Evolutionary conservation across 148 eudicot genomes (phyloP), one percentile per base, ranked within the genome.

Genomic region (Nepenthes mirabilis): DNA sequence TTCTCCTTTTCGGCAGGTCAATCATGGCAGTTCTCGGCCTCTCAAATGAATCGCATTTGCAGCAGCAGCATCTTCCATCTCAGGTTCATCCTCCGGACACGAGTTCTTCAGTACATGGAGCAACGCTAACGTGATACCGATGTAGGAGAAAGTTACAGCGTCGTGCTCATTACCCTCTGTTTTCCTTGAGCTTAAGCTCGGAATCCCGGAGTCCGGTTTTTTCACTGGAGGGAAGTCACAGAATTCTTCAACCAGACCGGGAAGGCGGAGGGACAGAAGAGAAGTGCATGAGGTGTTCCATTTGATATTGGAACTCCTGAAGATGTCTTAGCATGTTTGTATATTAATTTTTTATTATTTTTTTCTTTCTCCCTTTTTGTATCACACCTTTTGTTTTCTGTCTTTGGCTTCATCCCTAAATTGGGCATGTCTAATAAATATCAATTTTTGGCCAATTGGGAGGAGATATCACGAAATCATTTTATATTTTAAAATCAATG

Each of bases 11-110:
- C 64, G 48, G 47, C 87, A 89, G 96, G 63, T 69, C 90, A 34
- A 76, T 79, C n/a, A 74, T 89, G 32, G 66, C 58, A 34, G 67
- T 78, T 66, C 87, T 89, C 23, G 96, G 94, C 53, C 75, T 89
- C 67, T 69, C 67, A 55, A 76, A 66, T 58, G 91, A 88, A 70
- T 43, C 80, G 2, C 73, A 67, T 55, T 7, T 49, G 62, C 73
- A 74, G 58, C 84, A 80, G 62, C 59, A 72, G 12, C 75, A 58
- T 34, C 67, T 32, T 34, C 10, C 64, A 45, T 12, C 77, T 43
- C 59, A 85, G 33, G 40, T 79, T 67, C 77, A 71, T 56, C 57
- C 76, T 23, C 60, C 82, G 0, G 80, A 74, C 35, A 58, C 75
- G 14, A 72, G 74, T 61, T 74, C 81, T 57, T 75, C 78, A 10